These are phyloP conservation scores for Ascoidea asiatica DNA, from an alignment of 805 yeast genomes.

Conservation along the genomic window DNA sequence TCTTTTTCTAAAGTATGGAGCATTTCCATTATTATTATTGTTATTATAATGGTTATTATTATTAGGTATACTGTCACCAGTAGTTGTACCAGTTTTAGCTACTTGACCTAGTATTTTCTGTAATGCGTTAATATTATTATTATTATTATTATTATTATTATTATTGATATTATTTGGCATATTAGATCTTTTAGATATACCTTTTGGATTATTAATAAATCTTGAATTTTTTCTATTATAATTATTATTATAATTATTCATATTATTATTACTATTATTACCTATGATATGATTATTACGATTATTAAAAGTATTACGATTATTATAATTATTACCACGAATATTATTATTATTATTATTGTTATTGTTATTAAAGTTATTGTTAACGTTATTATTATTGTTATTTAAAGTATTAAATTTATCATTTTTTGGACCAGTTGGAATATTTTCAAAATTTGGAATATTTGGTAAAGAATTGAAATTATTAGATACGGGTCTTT, in stretches of 20 bases:
- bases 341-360: no score
- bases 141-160: constrained; percentile 10
- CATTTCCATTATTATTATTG: constrained; percentile 28
- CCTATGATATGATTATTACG: not conserved
- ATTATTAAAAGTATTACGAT: not conserved
- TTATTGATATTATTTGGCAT: constrained; percentile 1
- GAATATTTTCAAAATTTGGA: not conserved
- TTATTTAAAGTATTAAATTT: no score
- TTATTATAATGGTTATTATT: constrained; percentile 20
- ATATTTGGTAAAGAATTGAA: not conserved
- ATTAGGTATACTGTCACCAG: constrained; percentile 15
- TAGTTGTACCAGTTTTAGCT: constrained; percentile 24
- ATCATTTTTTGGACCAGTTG: not conserved
- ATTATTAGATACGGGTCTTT: no score
- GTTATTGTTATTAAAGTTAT: not conserved
- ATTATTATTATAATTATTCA: no score
- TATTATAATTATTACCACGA: no score
- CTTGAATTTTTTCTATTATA: not conserved
- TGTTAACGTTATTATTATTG: no score
- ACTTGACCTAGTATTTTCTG: constrained; percentile 25
- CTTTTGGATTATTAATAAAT: not conserved
- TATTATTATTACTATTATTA: not conserved
- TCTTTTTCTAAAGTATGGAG: no score
- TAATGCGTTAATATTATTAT: constrained; percentile 15
- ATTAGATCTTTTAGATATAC: not conserved